Evolutionary conservation across 257 asterid genomes (phyloP), one percentile per base, ranked within the genome.

Genomic region (Cruciata laevipes): DNA sequence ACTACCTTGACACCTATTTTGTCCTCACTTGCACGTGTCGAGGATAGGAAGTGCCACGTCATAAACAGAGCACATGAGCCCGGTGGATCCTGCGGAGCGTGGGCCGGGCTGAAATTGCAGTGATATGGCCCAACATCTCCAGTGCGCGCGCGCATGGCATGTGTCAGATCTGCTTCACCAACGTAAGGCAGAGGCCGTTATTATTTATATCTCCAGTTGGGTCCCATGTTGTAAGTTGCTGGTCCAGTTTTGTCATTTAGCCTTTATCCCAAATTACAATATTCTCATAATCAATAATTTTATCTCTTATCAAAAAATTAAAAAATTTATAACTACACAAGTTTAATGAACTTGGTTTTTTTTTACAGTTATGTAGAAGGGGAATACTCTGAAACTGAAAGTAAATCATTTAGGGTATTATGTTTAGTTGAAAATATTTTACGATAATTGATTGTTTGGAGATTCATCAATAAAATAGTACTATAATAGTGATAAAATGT

Each of bases 21-120:
- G 60, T 53, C 60, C 14, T 53, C 12, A 7, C 20, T 0, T 6
- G 3, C 30, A 20, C 60, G 60, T 53, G 57, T 51, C 57, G 1
- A 17, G 10, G 11, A 2, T 17, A 53, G 3, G 14, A 1, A 8
- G 0, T 21, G 60, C 27, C 60, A 53, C 60, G 60, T 53, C 14
- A 9, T 27, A 53, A 1, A 18, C 23, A 53, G 27, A 20, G 60
- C 30, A 53, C 60, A 53, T 53, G 60, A 53, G 60, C 60, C 13
- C 12, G 60, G 18, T 53, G 60, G 27, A 53, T 21, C 60, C 27
- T 16, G 27, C 60, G 20, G 1, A 20, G 60, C 20, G 60, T n/a
- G 60, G 60, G 60, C 60, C 27, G 60, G 60, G 60, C 60, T 53
- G 27, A 17, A 47, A 53, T 21, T 53, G 24, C 60, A 53, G 60